Evolutionary conservation across 2,329 filamentous ascomycete genomes (phyloP).

Genomic region (Botrytis byssoidea): DNA sequence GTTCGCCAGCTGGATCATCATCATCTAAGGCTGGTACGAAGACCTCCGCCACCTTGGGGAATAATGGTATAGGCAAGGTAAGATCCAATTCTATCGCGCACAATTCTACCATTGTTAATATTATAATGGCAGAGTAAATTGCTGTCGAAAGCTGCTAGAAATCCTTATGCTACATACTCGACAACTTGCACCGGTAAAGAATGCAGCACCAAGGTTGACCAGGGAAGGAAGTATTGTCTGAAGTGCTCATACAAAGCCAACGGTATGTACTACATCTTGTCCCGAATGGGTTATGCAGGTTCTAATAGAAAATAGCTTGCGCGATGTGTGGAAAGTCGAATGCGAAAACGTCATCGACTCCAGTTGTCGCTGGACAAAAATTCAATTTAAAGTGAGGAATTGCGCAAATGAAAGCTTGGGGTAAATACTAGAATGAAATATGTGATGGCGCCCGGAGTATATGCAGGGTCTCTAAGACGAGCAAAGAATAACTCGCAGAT

Average conservation of each 20-base stretch:
- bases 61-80: slow-evolving; percentile 60
- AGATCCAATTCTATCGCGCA: slow-evolving; percentile 17
- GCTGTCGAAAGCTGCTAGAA: slow-evolving; percentile 62
- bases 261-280: slow-evolving; percentile 43
- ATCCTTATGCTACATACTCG: slow-evolving; percentile 63
- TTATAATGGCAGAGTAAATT: slow-evolving; percentile 55
- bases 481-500: neutral
- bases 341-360: slow-evolving; percentile 51
- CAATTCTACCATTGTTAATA: neutral
- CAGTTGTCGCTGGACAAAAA: slow-evolving; percentile 59
- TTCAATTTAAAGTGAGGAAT: slow-evolving; percentile 55
- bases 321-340: slow-evolving; percentile 63
- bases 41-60: slow-evolving; percentile 55
- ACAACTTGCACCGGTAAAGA: slow-evolving; percentile 52
- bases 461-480: neutral
- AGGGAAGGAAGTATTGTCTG: slow-evolving; percentile 60
- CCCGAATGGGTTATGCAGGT: neutral
- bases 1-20: slow-evolving; percentile 51
- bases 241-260: slow-evolving; percentile 62
- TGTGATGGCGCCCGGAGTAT: slow-evolving; percentile 1
- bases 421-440: neutral
- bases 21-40: slow-evolving; percentile 44
- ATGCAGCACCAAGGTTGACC: slow-evolving; percentile 63
- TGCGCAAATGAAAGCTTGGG: neutral
- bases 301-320: slow-evolving; percentile 47